Conservation (phyloP, 1,284 basidiomycete species). For the Rhodotorula sp. region DNA sequence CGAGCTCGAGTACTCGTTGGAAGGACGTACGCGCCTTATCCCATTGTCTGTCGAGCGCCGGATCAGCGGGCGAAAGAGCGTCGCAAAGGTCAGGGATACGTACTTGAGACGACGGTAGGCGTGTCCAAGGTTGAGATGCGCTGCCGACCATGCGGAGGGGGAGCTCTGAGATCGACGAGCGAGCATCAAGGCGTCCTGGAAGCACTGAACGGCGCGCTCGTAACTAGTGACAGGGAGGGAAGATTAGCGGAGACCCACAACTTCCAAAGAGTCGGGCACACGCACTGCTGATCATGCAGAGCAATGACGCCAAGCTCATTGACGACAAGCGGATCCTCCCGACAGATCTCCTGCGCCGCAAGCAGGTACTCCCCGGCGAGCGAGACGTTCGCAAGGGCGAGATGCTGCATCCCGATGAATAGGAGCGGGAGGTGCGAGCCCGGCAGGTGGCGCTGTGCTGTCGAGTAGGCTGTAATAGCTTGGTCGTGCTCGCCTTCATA, state of each 20-base stretch:
- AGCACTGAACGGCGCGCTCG: constrained; percentile 66
- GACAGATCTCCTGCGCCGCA: constrained; percentile 74
- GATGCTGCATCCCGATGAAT: constrained; percentile 98
- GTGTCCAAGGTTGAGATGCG: constrained; percentile 87
- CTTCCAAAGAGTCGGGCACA: constrained; percentile 34
- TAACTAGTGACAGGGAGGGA: constrained; percentile 56
- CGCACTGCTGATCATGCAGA: constrained; percentile 78
- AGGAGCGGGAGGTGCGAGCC: constrained; percentile 93
- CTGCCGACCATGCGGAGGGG: constrained; percentile 76
- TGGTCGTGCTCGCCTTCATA: constrained; percentile 97
- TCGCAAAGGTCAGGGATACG: constrained; percentile 44
- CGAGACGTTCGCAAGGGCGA: constrained; percentile 76
- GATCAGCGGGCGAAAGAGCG: background rate
- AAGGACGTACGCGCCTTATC: constrained; percentile 68
- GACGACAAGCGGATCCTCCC: constrained; percentile 79
- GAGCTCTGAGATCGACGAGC: constrained; percentile 80
- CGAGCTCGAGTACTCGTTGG: constrained; percentile 71
- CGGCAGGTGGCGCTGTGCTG: constrained; percentile 87
- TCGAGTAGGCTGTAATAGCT: constrained; percentile 96
- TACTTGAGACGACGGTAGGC: constrained; percentile 75
- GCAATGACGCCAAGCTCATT: constrained; percentile 94
- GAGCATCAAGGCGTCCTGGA: constrained; percentile 68
- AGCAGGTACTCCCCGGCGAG: constrained; percentile 84
- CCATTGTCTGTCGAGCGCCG: constrained; percentile 57
- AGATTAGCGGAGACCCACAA: too few relatives aligned